Base-by-base conservation (phyloP, 2,329 filamentous ascomycete genomes). In the Arthroderma sp. region DNA sequence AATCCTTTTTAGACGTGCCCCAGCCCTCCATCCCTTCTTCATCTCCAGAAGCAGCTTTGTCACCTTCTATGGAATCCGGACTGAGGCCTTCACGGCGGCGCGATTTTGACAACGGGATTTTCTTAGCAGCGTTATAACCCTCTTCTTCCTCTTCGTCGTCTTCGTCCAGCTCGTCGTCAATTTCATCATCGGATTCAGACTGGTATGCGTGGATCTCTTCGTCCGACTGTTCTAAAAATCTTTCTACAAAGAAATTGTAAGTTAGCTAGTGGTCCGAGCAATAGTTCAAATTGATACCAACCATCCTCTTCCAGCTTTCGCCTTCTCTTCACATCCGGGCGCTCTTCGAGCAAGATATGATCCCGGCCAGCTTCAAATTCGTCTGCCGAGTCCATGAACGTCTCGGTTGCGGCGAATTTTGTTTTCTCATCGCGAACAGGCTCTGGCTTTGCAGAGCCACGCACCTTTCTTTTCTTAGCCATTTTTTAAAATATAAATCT, bases 311-410 rank as follows among this genome's bases (percentile, higher is more conserved):
- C 71, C 47, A 74, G 66, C 54, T 79, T 82, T 55, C 82, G 78
- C 57, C 80, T 73, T 52, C 85, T 79, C 68, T 95, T 95, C 29
- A 80, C 79, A 34, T 78, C 75, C 9, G 82, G 85, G 31, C 74
- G 82, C 53, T 94, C 86, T 29, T 94, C 86, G 33, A 98, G 73
- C 56, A 89, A 66, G 50, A 98, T 80, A 58, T 85, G 82, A 65
- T 98, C 91, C 52, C 83, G 78, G 51, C 88, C 82, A 48, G 88
- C 71, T 57, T 89, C 86, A 62, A 94, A 94, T 60, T 94, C 86
- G 63, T 98, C 91, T 62, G 94, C 86, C 1, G 87, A 93, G 61
- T 95, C 82, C 52, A 88, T 86, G 54, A 98, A 82, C 65, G 94
- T 86, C 63, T 89, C 80, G 49, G 68, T 60, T 15, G 62, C 49